phyloP scores from a whole-genome alignment of 768 basidiomycete genomes.

The Termitomyces sp. region DNA sequence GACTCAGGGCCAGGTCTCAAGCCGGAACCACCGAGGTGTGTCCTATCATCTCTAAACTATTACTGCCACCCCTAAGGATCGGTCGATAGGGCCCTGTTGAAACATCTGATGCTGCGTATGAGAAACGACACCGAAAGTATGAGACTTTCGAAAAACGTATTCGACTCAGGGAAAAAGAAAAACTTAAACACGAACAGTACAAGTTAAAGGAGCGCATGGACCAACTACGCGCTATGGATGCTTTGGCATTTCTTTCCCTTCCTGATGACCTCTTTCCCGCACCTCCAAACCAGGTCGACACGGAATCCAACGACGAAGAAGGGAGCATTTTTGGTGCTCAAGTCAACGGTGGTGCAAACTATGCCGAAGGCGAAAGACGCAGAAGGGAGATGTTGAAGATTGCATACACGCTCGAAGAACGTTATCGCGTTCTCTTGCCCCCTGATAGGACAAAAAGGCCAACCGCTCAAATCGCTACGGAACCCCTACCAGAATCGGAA shows the following conservation, averaged over 20 bases:
- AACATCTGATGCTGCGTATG: constrained; percentile 77
- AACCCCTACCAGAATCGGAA: constrained; percentile 21
- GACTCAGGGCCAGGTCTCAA: constrained; percentile 54
- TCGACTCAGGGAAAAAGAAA: constrained; percentile 85
- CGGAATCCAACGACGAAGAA: constrained; percentile 22
- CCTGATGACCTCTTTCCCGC: constrained; percentile 55
- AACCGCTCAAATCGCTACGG: constrained; percentile 13
- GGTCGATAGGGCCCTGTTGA: constrained; percentile 46
- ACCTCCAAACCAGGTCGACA: constrained; percentile 16
- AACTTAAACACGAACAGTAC: constrained; percentile 87
- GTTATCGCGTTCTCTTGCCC: constrained; percentile 71
- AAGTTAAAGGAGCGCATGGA: constrained; percentile 88
- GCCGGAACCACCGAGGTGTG: constrained; percentile 57
- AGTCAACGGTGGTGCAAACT: constrained; percentile 29
- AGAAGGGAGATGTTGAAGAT: constrained; percentile 69
- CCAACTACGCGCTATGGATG: constrained; percentile 71
- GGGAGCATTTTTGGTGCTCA: constrained; percentile 27
- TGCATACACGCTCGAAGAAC: constrained; percentile 60
- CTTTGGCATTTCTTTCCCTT: constrained; percentile 59
- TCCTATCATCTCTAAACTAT: constrained; percentile 11
- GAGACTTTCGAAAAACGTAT: constrained; percentile 83
- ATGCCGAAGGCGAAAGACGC: constrained; percentile 68
- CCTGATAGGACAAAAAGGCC: constrained; percentile 45
- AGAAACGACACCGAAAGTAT: constrained; percentile 80
- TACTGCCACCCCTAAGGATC: not conserved